Evolutionary conservation across 139 green algal genomes (phyloP).

Genomic region (Micractinium sp.): DNA sequence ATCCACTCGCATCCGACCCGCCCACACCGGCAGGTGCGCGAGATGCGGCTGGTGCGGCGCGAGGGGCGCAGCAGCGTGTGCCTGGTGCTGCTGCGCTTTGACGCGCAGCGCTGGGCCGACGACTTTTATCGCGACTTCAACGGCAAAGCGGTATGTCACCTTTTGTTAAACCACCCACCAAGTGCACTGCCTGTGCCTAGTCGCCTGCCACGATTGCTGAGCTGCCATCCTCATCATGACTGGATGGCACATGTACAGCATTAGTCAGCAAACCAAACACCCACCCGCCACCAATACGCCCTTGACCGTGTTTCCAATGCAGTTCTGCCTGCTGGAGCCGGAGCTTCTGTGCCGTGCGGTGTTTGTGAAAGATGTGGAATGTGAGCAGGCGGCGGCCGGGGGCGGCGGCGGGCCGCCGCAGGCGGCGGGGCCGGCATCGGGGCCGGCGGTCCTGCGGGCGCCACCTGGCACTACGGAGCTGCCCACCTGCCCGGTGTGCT

Average conservation of each 20-base stretch:
- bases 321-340: constrained; percentile 83
- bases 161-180: too few species aligned
- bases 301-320: constrained; percentile 3
- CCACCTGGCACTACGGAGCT: constrained; percentile 33
- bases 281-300: background rate
- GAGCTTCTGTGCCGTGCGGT: constrained; percentile 81
- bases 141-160: constrained; percentile 66
- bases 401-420: background rate
- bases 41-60: constrained; percentile 84
- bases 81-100: constrained; percentile 91
- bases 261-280: too few species aligned
- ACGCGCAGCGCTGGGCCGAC: constrained; percentile 65
- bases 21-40: constrained; percentile 25
- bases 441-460: background rate
- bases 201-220: too few species aligned
- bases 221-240: background rate
- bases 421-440: background rate
- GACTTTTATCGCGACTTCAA: constrained; percentile 87
- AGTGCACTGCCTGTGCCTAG: too few species aligned
- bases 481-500: constrained; percentile 95
- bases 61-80: constrained; percentile 64
- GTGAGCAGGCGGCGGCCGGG: background rate
- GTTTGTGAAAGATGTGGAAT: constrained; percentile 64
- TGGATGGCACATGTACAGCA: background rate
- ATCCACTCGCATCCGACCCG: background rate